These are phyloP conservation scores for Arthrinium phaeospermum DNA, from an alignment of 2,329 filamentous ascomycete species.

Conservation along the genomic window DNA sequence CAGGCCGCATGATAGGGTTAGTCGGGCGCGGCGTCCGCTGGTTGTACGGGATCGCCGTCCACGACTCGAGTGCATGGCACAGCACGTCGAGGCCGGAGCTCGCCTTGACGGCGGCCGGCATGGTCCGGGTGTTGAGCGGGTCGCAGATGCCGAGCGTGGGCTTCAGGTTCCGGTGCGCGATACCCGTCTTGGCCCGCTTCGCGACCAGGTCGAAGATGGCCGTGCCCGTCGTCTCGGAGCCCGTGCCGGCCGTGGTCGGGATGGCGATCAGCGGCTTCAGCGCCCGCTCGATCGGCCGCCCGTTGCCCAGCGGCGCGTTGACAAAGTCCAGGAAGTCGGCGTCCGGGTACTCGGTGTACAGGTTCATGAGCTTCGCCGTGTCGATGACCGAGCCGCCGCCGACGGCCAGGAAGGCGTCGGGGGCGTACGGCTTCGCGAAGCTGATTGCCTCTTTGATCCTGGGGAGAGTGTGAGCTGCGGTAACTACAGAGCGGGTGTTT, in stretches of 20 bases:
- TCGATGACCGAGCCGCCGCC: slow-evolving; percentile 95
- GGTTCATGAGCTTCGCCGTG: slow-evolving; percentile 98
- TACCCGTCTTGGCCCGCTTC: slow-evolving; percentile 91
- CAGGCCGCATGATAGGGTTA: slow-evolving; percentile 89
- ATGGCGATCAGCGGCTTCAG: slow-evolving; percentile 81
- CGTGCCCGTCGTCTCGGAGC: slow-evolving; percentile 94
- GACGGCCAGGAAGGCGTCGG: slow-evolving; percentile 92
- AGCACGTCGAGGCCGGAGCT: slow-evolving; percentile 92
- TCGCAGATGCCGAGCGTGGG: slow-evolving; percentile 88
- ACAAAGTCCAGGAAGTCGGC: slow-evolving; percentile 98
- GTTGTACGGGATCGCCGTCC: slow-evolving; percentile 95
- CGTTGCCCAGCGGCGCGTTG: slow-evolving; percentile 90
- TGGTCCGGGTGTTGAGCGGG: slow-evolving; percentile 90
- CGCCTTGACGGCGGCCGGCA: slow-evolving; percentile 93
- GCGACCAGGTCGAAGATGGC: slow-evolving; percentile 96
- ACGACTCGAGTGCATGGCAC: slow-evolving; percentile 93
- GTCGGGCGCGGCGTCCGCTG: slow-evolving; percentile 82
- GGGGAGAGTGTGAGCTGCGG: not conserved
- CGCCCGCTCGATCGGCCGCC: slow-evolving; percentile 72
- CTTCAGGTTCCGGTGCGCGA: slow-evolving; percentile 94
- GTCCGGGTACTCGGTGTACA: slow-evolving; percentile 89
- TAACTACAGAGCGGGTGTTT: not conserved
- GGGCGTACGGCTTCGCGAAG: slow-evolving; percentile 78
- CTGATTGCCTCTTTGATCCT: slow-evolving; percentile 89
- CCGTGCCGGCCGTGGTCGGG: slow-evolving; percentile 85